Evolutionary conservation across 768 basidiomycete species (phyloP).

Genomic region (Mrakia frigida): DNA sequence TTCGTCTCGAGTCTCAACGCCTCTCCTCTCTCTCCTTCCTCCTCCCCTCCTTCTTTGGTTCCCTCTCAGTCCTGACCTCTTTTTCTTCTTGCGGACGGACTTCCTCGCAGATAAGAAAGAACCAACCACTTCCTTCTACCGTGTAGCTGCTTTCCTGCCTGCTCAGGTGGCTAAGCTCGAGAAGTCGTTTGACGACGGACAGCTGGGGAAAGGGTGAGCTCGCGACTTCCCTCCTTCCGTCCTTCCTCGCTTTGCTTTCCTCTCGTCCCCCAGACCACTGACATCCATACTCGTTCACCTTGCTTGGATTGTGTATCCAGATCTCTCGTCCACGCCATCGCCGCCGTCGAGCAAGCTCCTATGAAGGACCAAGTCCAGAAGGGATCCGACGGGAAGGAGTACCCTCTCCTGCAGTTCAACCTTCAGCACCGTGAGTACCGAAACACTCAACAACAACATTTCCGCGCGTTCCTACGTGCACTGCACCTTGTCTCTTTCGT

Average conservation of each 20-base stretch:
- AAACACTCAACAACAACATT: no score
- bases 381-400: neutral
- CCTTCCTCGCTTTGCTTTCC: neutral
- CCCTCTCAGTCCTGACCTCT: no score
- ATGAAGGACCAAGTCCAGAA: neutral
- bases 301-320: neutral
- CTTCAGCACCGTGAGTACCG: neutral
- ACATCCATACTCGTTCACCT: neutral
- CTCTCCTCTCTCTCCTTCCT: neutral
- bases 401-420: neutral
- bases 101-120: neutral
- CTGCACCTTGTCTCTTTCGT: no score
- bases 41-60: neutral
- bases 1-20: no score
- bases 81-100: no score
- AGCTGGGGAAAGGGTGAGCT: slow-evolving; percentile 8
- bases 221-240: neutral
- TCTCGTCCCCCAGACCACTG: neutral
- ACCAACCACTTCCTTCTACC: neutral
- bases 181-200: neutral
- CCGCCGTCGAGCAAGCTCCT: neutral
- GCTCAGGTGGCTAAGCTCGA: neutral
- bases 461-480: no score
- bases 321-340: slow-evolving; percentile 1
- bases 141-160: neutral